These are phyloP conservation scores for Boletus tylopilopsis DNA, from an alignment of 768 basidiomycete species.

Conservation along the genomic window DNA sequence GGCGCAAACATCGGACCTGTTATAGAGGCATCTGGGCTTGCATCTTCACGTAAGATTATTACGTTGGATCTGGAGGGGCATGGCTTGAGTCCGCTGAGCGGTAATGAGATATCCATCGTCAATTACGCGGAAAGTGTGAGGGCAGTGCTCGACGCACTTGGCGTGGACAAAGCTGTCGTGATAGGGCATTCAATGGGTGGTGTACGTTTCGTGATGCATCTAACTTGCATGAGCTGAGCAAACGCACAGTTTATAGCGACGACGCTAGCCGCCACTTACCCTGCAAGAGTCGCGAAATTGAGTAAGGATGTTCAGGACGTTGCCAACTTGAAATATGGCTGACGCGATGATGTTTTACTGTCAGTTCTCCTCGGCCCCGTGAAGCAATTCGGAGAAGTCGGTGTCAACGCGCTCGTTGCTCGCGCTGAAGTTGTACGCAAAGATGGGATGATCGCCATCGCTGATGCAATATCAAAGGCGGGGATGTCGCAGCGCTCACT, in stretches of 20 bases:
- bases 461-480: background rate
- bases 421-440: conserved; percentile 1
- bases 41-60: conserved; percentile 11
- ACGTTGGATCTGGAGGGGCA: conserved; percentile 11
- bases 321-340: background rate
- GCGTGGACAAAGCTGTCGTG: conserved; percentile 2
- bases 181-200: conserved; percentile 7
- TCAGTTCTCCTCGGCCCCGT: background rate
- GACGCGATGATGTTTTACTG: background rate
- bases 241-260: background rate
- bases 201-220: background rate
- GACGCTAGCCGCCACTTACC: background rate
- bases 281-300: conserved; percentile 1
- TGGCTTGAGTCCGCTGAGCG: conserved; percentile 11
- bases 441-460: conserved; percentile 8
- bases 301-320: background rate
- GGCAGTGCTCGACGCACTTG: conserved; percentile 12
- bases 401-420: background rate
- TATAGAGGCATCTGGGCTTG: conserved; percentile 8
- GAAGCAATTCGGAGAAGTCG: background rate
- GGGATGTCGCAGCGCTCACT: conserved; percentile 4
- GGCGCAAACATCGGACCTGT: conserved; percentile 7
- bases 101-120: conserved; percentile 10
- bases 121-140: conserved; percentile 9
- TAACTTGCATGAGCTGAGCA: background rate